Percentiles rank a stretch among this genome's conserved stretches.
Conservation (phyloP, 306 rosid genomes). For the Cucumis melo region DNA sequence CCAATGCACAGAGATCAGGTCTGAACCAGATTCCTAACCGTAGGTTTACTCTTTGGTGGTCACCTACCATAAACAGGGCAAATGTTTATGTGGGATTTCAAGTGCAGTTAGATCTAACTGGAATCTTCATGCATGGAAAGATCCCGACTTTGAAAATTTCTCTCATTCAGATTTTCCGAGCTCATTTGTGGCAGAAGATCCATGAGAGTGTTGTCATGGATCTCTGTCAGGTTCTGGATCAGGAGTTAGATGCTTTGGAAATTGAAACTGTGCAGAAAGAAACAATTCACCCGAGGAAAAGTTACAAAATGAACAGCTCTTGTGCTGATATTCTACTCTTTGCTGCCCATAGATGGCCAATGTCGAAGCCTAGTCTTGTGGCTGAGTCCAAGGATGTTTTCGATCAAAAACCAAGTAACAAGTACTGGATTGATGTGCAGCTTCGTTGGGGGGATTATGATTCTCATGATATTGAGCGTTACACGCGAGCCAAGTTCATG, state of each 20-base stretch:
- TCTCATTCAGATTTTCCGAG: conserved; percentile 91
- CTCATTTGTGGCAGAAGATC: conserved; percentile 99
- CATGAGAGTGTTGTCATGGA: conserved; percentile 99
- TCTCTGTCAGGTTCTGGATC: conserved; percentile 99
- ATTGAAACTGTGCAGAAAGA: conserved; percentile 98
- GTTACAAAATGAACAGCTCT: conserved; percentile 99
- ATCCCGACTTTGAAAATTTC: conserved; percentile 97
- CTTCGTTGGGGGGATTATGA: conserved; percentile 99
- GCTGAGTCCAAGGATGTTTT: conserved; percentile 98
- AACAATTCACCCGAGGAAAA: conserved; percentile 96
- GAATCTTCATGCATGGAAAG: conserved; percentile 99
- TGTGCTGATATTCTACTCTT: conserved; percentile 96
- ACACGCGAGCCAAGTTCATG: conserved; percentile 97
- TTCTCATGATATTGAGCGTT: conserved; percentile 97
- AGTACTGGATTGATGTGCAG: conserved; percentile 97
- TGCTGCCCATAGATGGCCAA: conserved; percentile 99
- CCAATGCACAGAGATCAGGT: conserved; percentile 99
- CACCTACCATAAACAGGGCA: conserved; percentile 96
- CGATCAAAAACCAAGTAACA: conserved; percentile 96
- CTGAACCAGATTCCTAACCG: conserved; percentile 98
- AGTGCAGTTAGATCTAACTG: conserved; percentile 96
- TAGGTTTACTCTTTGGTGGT: conserved; percentile 99
- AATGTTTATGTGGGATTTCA: conserved; percentile 98
- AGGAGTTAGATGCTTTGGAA: conserved; percentile 96
- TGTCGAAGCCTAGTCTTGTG: conserved; percentile 98